Conservation (phyloP, 2,329 filamentous ascomycete genomes). For the Ophiostoma triangulosporum region DNA sequence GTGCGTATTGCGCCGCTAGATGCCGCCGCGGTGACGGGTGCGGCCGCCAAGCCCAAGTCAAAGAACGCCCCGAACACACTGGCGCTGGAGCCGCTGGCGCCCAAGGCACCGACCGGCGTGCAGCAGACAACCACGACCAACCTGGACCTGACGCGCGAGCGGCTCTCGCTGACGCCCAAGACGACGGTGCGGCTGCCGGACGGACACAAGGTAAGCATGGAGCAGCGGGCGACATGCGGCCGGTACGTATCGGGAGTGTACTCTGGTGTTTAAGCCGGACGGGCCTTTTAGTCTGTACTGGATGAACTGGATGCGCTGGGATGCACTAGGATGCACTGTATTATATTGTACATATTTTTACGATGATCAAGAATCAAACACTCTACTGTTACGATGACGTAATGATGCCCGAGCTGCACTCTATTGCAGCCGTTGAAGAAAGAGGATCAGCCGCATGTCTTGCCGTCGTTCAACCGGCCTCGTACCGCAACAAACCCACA, state of each 20-base stretch:
- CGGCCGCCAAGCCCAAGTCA: slow-evolving; percentile 19
- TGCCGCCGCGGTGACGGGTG: not conserved
- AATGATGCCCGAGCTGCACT: no score
- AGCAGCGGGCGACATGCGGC: slow-evolving; percentile 83
- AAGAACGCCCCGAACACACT: not conserved
- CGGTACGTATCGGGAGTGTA: slow-evolving; percentile 72
- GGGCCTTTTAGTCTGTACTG: not conserved
- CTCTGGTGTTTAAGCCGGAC: slow-evolving; percentile 33
- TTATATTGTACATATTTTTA: no score
- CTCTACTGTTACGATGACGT: no score
- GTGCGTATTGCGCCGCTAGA: slow-evolving; percentile 70
- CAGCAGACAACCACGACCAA: not conserved
- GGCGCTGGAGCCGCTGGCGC: not conserved
- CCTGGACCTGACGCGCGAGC: slow-evolving; percentile 38
- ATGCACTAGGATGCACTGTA: no score
- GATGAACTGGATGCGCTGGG: not conserved
- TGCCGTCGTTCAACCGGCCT: no score
- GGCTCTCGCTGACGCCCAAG: slow-evolving; percentile 69
- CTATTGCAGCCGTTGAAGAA: no score
- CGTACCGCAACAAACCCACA: no score
- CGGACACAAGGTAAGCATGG: slow-evolving; percentile 59
- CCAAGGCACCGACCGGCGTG: not conserved
- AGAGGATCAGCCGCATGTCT: no score
- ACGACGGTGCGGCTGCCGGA: slow-evolving; percentile 53
- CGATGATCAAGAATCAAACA: no score